Evolutionary conservation across 2,329 filamentous ascomycete species (phyloP).

Genomic region (Aciculosporium take): DNA sequence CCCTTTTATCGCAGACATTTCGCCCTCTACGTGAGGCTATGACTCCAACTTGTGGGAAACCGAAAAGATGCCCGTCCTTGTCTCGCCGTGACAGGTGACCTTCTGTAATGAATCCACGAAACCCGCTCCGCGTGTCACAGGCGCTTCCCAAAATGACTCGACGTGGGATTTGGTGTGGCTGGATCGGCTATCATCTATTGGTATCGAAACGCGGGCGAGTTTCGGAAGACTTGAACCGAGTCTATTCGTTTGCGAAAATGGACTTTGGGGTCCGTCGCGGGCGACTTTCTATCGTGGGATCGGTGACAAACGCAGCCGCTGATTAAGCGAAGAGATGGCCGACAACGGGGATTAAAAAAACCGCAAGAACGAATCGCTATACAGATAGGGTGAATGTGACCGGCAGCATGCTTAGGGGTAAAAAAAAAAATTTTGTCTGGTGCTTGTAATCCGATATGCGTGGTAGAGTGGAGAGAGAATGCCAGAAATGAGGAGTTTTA

Average conservation of each 20-base stretch:
- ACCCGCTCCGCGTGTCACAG: constrained; percentile 3
- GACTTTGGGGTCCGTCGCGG: neutral
- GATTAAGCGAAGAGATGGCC: neutral
- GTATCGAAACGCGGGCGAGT: neutral
- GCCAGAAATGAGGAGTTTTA: constrained; percentile 1
- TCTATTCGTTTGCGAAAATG: neutral
- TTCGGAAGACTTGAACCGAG: neutral
- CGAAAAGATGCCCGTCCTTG: neutral
- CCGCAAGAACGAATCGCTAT: constrained; percentile 1
- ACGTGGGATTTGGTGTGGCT: constrained; percentile 8
- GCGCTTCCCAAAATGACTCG: constrained; percentile 10
- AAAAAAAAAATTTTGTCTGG: neutral
- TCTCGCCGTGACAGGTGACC: neutral
- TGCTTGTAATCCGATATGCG: neutral
- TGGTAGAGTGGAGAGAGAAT: constrained; percentile 4
- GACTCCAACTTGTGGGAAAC: neutral
- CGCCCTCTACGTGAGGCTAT: constrained; percentile 3
- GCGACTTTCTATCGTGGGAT: neutral
- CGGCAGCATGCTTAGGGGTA: constrained; percentile 1
- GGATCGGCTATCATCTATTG: constrained; percentile 11
- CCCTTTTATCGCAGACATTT: constrained; percentile 19
- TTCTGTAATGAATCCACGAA: neutral
- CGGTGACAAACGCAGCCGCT: neutral
- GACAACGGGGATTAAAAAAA: neutral
- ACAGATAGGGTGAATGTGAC: neutral